phyloP scores from a whole-genome alignment of 495 filamentous ascomycete species.

The Penicillium canariense region DNA sequence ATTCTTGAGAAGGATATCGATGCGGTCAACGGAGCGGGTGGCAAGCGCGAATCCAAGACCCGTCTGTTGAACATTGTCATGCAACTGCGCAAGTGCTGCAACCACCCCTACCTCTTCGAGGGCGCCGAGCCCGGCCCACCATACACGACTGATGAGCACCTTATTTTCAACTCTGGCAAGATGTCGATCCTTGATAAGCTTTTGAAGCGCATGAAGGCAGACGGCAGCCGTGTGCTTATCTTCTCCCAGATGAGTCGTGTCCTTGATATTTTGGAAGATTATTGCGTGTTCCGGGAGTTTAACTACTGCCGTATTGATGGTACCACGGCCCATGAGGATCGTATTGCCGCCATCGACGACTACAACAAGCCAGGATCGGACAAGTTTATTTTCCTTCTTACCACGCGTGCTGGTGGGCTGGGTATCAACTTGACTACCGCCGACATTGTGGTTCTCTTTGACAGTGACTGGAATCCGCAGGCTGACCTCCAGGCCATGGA shows the following conservation, averaged over 20 bases:
- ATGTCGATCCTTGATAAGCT: constrained; percentile 98
- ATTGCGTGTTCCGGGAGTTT: constrained; percentile 91
- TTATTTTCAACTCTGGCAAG: constrained; percentile 91
- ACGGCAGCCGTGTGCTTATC: constrained; percentile 91
- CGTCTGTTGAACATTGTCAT: constrained; percentile 99
- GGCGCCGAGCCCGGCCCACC: constrained; percentile 96
- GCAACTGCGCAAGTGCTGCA: constrained; percentile 99
- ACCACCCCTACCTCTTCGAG: constrained; percentile 98
- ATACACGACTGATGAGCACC: constrained; percentile 96
- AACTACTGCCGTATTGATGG: constrained; percentile 98
- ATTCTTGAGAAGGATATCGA: constrained; percentile 99
- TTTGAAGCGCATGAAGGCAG: constrained; percentile 73
- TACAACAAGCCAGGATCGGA: constrained; percentile 96
- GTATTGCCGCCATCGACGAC: constrained; percentile 95
- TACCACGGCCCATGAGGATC: constrained; percentile 94
- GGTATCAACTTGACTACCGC: constrained; percentile 96
- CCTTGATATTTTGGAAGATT: constrained; percentile 96
- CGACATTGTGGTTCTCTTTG: constrained; percentile 97
- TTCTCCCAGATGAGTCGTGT: constrained; percentile 99
- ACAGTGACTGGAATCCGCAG: constrained; percentile 99
- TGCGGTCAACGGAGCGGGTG: constrained; percentile 94
- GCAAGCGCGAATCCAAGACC: constrained; percentile 98
- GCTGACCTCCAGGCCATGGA: constrained; percentile 99
- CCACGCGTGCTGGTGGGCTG: constrained; percentile 93
- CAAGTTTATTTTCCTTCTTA: constrained; percentile 97